phyloP scores from a whole-genome alignment of 768 basidiomycete genomes.

The Daedaleopsis nitida region DNA sequence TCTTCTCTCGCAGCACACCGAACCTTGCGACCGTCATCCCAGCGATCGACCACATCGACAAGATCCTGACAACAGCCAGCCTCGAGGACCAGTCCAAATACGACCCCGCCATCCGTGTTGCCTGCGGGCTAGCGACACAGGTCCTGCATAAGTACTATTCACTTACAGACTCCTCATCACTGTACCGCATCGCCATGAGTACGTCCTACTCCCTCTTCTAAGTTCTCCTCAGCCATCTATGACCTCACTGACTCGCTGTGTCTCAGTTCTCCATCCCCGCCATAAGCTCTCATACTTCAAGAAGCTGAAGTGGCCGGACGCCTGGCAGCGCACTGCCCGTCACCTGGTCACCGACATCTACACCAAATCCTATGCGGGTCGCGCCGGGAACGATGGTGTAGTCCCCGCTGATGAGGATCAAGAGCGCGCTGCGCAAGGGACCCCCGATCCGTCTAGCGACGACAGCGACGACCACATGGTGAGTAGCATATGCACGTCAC shows the following conservation, averaged over 20 bases:
- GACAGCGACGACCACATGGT: no score
- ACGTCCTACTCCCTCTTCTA: neutral
- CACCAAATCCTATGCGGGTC: neutral
- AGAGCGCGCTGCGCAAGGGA: no score
- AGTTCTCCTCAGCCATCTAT: no score
- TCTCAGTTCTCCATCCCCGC: slow-evolving; percentile 12
- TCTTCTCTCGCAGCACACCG: slow-evolving; percentile 27
- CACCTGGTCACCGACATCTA: neutral
- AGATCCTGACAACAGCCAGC: slow-evolving; percentile 22
- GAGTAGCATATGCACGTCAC: no score
- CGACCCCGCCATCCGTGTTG: neutral
- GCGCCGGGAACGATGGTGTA: neutral
- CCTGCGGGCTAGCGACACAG: neutral
- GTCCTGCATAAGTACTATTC: slow-evolving; percentile 17
- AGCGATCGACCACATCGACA: slow-evolving; percentile 28
- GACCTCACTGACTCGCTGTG: neutral
- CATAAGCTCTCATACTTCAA: slow-evolving; percentile 16
- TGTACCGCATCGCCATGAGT: slow-evolving; percentile 32
- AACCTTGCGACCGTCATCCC: slow-evolving; percentile 31
- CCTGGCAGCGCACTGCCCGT: slow-evolving; percentile 1
- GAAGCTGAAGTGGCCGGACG: neutral
- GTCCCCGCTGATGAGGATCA: neutral
- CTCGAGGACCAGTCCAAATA: neutral
- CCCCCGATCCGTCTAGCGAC: no score
- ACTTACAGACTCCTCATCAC: slow-evolving; percentile 23